A percentile compares a stretch with the other conserved stretches of the same genome.
phyloP scores from a whole-genome alignment of 495 filamentous ascomycete species.

The Penicillium arizonense region DNA sequence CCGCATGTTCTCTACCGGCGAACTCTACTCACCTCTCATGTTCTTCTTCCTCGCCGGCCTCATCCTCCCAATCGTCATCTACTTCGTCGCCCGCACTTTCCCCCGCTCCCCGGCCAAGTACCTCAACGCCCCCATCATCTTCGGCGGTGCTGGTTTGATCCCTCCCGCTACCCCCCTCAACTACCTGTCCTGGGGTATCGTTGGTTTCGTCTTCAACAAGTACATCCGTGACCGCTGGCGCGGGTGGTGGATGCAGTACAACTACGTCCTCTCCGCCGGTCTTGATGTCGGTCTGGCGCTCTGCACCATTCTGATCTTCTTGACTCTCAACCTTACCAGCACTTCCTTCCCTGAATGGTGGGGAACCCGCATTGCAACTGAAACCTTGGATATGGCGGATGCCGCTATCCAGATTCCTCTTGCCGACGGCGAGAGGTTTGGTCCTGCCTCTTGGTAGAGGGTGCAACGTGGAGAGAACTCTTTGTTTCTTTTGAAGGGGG shows the following conservation, averaged over 20 bases:
- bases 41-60: slow-evolving; percentile 52
- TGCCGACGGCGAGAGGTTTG: slow-evolving; percentile 55
- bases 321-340: slow-evolving; percentile 56
- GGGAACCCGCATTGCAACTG: slow-evolving; percentile 52
- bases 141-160: slow-evolving; percentile 43
- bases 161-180: slow-evolving; percentile 55
- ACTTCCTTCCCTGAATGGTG: slow-evolving; percentile 61
- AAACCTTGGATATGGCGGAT: slow-evolving; percentile 44
- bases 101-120: slow-evolving; percentile 40
- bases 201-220: slow-evolving; percentile 67
- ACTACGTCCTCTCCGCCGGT: slow-evolving; percentile 72
- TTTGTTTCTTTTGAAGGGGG: neutral
- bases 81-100: slow-evolving; percentile 42
- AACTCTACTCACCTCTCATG: slow-evolving; percentile 44
- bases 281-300: slow-evolving; percentile 67
- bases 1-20: slow-evolving; percentile 51
- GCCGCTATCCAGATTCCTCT: slow-evolving; percentile 33
- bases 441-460: slow-evolving; percentile 49
- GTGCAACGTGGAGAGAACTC: neutral
- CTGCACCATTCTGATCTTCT: slow-evolving; percentile 68
- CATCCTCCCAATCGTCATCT: slow-evolving; percentile 47
- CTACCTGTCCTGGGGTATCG: slow-evolving; percentile 63
- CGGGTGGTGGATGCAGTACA: slow-evolving; percentile 78
- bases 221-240: slow-evolving; percentile 58
- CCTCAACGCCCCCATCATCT: slow-evolving; percentile 49